phyloP scores from a whole-genome alignment of 768 basidiomycete genomes.

The Tubosaeta brunneosetosa region DNA sequence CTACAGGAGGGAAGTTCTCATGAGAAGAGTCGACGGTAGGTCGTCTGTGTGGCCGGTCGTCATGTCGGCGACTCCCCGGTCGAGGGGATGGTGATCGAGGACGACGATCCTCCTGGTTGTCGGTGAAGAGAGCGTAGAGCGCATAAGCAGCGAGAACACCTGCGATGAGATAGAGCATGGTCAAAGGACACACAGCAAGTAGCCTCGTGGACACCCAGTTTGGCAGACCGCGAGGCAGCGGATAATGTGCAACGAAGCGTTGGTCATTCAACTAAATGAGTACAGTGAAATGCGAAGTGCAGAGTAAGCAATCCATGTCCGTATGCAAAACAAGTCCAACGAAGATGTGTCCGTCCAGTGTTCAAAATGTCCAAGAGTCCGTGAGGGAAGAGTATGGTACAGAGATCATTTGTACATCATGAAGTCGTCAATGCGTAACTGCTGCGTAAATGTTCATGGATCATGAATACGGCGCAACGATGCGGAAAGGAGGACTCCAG shows the following conservation, averaged over 20 bases:
- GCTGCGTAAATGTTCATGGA: constrained; percentile 1
- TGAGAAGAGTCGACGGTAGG: neutral
- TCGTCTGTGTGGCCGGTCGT: constrained; percentile 6
- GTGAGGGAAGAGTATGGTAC: neutral
- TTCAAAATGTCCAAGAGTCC: constrained; percentile 12
- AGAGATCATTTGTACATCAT: constrained; percentile 6
- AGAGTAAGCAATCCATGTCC: constrained; percentile 2
- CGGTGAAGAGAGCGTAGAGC: constrained; percentile 7
- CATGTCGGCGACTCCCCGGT: neutral
- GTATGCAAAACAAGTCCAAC: neutral
- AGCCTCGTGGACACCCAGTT: neutral
- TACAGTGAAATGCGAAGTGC: constrained; percentile 6
- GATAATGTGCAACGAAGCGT: neutral
- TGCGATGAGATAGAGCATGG: constrained; percentile 15
- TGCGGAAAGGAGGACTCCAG: constrained; percentile 42
- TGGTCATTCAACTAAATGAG: neutral
- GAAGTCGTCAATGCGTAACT: constrained; percentile 12
- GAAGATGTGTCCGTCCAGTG: constrained; percentile 2
- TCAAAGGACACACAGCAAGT: neutral
- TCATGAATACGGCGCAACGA: constrained; percentile 24
- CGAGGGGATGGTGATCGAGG: neutral
- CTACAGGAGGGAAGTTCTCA: neutral
- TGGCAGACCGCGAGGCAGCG: neutral
- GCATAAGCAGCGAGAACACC: constrained; percentile 8
- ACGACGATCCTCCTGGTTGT: constrained; percentile 1